phyloP scores from a whole-genome alignment of 192 early-diverging fungal species.

The Coemansia sp. region DNA sequence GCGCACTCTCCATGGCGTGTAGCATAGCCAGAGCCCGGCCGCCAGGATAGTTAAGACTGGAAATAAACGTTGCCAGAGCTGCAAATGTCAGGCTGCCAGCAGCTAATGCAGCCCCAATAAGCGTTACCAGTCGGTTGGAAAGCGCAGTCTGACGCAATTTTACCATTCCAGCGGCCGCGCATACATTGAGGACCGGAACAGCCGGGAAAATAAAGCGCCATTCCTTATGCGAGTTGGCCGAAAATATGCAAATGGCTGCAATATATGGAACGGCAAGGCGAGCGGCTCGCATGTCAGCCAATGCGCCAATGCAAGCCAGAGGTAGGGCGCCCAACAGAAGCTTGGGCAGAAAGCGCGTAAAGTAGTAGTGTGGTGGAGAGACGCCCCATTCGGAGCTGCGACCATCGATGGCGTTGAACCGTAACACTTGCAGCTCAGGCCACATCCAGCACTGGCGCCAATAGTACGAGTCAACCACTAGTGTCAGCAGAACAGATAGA shows the following conservation, averaged over 20 bases:
- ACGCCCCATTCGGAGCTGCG: slow-evolving; percentile 47
- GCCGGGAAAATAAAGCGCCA: slow-evolving; percentile 91
- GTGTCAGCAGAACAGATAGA: slow-evolving; percentile 32
- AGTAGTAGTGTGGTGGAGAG: slow-evolving; percentile 73
- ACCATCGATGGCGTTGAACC: slow-evolving; percentile 63
- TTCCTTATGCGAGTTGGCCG: slow-evolving; percentile 88
- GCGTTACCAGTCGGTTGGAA: slow-evolving; percentile 21
- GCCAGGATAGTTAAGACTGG: slow-evolving; percentile 87
- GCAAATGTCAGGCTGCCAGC: slow-evolving; percentile 5
- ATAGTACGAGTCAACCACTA: slow-evolving; percentile 63
- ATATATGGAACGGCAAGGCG: slow-evolving; percentile 58
- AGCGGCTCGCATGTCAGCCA: slow-evolving; percentile 50
- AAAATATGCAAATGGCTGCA: slow-evolving; percentile 66
- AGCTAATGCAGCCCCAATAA: background rate
- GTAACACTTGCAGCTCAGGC: slow-evolving; percentile 65
- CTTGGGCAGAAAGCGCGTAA: slow-evolving; percentile 69
- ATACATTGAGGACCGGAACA: slow-evolving; percentile 77
- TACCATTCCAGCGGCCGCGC: slow-evolving; percentile 59
- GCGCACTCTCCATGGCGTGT: slow-evolving; percentile 58
- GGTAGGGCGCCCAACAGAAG: slow-evolving; percentile 73
- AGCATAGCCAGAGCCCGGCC: slow-evolving; percentile 71
- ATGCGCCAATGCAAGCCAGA: slow-evolving; percentile 56
- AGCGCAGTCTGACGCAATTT: slow-evolving; percentile 1
- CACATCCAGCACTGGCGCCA: slow-evolving; percentile 60
- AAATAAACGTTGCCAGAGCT: slow-evolving; percentile 56